phyloP scores from a whole-genome alignment of 768 basidiomycete genomes.

The Leccinum pellstonianum region DNA sequence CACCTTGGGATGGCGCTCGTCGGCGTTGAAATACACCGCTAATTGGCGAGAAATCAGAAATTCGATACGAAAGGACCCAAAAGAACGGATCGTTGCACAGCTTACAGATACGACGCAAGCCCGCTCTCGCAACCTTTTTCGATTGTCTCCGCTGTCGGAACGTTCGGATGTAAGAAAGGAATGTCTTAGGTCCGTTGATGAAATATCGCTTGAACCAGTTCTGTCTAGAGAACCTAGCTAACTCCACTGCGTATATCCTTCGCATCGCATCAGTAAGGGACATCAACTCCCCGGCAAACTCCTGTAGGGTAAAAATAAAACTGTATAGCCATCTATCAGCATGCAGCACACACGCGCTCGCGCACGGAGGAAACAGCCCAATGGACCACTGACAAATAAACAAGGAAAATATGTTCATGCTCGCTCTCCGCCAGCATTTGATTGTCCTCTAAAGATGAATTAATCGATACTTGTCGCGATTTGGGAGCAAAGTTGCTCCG shows the following conservation, averaged over 20 bases:
- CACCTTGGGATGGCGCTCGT: conserved; percentile 48
- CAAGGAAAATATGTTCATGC: conserved; percentile 84
- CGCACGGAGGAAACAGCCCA: neutral
- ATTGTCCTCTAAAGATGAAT: conserved; percentile 31
- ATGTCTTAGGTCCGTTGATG: conserved; percentile 20
- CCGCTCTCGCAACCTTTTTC: conserved; percentile 18
- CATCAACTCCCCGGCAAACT: conserved; percentile 83
- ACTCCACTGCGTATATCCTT: conserved; percentile 69
- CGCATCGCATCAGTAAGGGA: conserved; percentile 83
- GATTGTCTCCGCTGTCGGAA: conserved; percentile 14
- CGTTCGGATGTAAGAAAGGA: conserved; percentile 24
- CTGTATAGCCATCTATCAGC: conserved; percentile 40
- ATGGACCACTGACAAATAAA: conserved; percentile 76
- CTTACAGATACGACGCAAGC: conserved; percentile 46
- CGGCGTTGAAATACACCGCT: conserved; percentile 57
- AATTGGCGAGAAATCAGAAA: conserved; percentile 5
- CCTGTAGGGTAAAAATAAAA: conserved; percentile 95
- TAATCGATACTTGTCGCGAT: conserved; percentile 11
- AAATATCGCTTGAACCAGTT: conserved; percentile 43
- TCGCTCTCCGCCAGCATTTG: conserved; percentile 44
- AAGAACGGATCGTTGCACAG: neutral
- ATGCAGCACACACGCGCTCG: neutral
- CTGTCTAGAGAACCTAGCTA: conserved; percentile 37
- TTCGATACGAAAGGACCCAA: conserved; percentile 1
- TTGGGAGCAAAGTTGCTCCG: conserved; percentile 40